A percentile compares a stretch with the other conserved stretches of the same genome.
Evolutionary conservation across 2,329 filamentous ascomycete species (phyloP).

Genomic region (Coniella lustricola): DNA sequence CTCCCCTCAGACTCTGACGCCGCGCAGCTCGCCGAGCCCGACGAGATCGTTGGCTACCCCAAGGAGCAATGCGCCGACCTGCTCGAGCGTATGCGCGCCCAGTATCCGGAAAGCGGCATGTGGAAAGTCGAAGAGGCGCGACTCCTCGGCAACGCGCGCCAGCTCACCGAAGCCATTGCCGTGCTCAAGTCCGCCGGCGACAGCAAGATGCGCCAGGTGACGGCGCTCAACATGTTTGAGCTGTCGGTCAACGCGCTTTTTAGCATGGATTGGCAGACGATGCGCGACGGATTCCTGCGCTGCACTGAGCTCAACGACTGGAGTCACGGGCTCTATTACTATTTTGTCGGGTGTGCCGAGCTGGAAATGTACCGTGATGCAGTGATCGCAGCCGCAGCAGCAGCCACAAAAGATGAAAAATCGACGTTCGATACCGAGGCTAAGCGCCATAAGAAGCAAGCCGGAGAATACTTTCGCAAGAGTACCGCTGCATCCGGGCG

Average conservation of each 20-base stretch:
- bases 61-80: constrained; percentile 58
- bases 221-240: constrained; percentile 81
- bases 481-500: constrained; percentile 70
- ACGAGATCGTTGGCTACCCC: constrained; percentile 65
- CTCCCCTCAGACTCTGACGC: constrained; percentile 56
- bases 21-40: constrained; percentile 36
- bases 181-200: constrained; percentile 53
- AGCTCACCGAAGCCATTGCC: constrained; percentile 60
- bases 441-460: constrained; percentile 50
- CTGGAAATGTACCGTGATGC: constrained; percentile 72
- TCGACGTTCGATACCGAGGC: constrained; percentile 32
- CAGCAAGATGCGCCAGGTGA: constrained; percentile 79
- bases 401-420: constrained; percentile 13
- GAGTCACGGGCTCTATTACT: constrained; percentile 86
- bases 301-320: constrained; percentile 81
- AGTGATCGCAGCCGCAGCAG: constrained; percentile 29
- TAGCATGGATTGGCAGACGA: constrained; percentile 66
- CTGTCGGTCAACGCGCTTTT: constrained; percentile 72
- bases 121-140: constrained; percentile 88
- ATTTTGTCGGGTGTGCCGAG: constrained; percentile 72
- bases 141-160: constrained; percentile 59
- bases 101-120: constrained; percentile 74
- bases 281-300: constrained; percentile 65
- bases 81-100: constrained; percentile 63
- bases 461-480: constrained; percentile 63